Percentiles rank a stretch among this genome's conserved stretches.
Conservation (phyloP, 345 rosid species). For the Clausena lansium region DNA sequence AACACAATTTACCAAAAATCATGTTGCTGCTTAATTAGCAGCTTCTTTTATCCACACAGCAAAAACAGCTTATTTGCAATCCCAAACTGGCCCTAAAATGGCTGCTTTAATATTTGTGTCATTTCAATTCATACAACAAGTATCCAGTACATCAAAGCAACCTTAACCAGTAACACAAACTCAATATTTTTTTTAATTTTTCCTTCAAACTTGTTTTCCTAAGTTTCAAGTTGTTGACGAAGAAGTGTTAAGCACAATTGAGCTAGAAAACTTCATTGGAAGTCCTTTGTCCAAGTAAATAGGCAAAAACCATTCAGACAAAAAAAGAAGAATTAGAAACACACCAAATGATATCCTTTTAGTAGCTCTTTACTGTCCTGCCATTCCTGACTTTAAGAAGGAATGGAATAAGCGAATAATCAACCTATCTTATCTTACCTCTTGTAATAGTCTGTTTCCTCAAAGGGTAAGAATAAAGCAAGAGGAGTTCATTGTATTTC, state of each 20-base stretch:
- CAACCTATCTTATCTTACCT: no score
- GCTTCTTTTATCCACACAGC: no score
- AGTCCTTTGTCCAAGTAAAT: background rate
- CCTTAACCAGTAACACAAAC: background rate
- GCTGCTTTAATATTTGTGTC: background rate
- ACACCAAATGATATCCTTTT: background rate
- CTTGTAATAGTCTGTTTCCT: no score
- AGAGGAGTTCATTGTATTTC: background rate
- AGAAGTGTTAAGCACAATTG: background rate
- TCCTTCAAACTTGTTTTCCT: background rate
- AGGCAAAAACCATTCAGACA: background rate
- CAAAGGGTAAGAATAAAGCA: no score
- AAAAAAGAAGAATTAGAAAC: background rate
- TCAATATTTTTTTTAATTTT: background rate
- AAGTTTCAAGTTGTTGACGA: background rate
- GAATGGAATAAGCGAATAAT: no score
- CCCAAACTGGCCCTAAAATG: background rate
- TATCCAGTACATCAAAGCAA: background rate
- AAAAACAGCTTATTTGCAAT: no score
- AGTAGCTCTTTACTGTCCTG: no score
- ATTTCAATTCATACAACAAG: background rate
- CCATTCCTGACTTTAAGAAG: no score
- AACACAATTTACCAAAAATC: no score
- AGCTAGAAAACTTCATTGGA: background rate
- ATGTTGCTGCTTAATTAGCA: no score